phyloP scores from a whole-genome alignment of 257 asterid genomes.

The Solanum bulbocastanum region DNA sequence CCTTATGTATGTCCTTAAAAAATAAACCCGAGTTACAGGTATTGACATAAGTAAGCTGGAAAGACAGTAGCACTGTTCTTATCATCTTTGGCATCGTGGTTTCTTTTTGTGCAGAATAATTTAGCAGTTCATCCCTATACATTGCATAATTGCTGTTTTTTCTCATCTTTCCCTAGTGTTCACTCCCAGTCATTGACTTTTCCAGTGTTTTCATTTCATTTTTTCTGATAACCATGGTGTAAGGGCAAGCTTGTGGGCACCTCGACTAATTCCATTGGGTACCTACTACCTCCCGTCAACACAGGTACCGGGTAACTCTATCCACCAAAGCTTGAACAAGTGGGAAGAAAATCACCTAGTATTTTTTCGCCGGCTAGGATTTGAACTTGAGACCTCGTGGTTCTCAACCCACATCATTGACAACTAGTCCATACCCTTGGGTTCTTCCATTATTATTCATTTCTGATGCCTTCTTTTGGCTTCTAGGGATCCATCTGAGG shows the following conservation, averaged over 20 bases:
- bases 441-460: background rate
- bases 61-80: background rate
- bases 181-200: background rate
- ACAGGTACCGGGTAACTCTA: background rate
- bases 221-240: background rate
- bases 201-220: background rate
- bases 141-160: background rate
- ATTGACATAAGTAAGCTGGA: background rate
- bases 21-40: background rate
- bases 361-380: background rate
- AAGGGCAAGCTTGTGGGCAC: background rate
- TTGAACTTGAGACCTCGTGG: background rate
- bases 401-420: background rate
- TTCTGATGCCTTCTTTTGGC: background rate
- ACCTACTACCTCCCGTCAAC: background rate
- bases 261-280: background rate
- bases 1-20: background rate
- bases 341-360: background rate
- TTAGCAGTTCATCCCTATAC: background rate
- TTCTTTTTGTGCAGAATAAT: background rate
- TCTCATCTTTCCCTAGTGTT: background rate
- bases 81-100: background rate
- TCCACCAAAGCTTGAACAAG: background rate
- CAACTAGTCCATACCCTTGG: background rate
- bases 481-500: conserved; percentile 73